Evolutionary conservation across 176 grass and related monocot species (phyloP), one percentile per base, ranked within the genome.

Genomic region (Sorghum bicolor): DNA sequence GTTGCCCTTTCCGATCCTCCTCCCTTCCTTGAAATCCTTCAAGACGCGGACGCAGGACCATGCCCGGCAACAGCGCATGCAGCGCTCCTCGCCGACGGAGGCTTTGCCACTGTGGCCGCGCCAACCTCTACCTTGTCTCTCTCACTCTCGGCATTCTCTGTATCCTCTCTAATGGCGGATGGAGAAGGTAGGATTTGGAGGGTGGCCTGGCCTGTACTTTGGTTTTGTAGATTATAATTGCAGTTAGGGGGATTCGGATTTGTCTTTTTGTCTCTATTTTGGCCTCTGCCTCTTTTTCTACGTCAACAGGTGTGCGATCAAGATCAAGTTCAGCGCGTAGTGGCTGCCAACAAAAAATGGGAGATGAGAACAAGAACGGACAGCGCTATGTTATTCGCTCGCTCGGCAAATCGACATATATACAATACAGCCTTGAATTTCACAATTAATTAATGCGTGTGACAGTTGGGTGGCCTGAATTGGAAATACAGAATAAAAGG

Each of bases 271-370:
- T 55, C 65, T 77, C 66, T 82, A 22, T 82, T 64, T 52, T 34
- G 65, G 50, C 32, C 28, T 29, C 72, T 74, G 11, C 86, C 78
- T 79, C 83, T 83, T 83, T 92, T 86, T 86, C 74, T 86, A 86
- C 78, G 86, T 92, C 90, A 57, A 80, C 20, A 70, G 72, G 66
- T 74, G 83, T 39, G 14, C 50, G 70, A 83, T 79, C 89, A 89
- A 86, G 70, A 80, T 79, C 88, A 89, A 86, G 41, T 48, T 80
- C 82, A 62, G 17, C 84, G 72, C 77, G 82, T 73, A 88, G 64
- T 60, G 70, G 57, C 29, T 28, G 57, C 5, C 40, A 19, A 52
- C 48, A 63, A 30, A 31, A 64, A 76, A 37, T 16, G 22, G 41
- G 61, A 64, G 62, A 39, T 30, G 40, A 75, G 30, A 48, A 48